Evolutionary conservation across 1,139 yeast species (phyloP).

Genomic region (Tardiomyces depauwii): DNA sequence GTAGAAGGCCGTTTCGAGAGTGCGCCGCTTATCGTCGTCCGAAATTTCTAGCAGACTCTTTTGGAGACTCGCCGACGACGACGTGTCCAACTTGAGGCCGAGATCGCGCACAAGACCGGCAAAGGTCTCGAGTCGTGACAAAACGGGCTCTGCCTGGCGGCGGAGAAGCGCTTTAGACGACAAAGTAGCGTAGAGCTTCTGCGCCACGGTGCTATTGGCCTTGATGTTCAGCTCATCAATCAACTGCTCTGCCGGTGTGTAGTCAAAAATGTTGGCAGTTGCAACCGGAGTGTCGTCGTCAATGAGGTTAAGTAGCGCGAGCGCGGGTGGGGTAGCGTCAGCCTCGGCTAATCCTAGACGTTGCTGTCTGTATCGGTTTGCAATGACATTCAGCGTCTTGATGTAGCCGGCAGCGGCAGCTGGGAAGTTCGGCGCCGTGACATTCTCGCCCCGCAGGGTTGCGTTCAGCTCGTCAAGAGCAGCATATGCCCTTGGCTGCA

Average conservation of each 20-base stretch:
- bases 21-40: constrained; percentile 55
- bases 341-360: constrained; percentile 34
- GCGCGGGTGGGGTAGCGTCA: constrained; percentile 25
- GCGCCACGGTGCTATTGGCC: constrained; percentile 81
- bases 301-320: constrained; percentile 64
- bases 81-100: constrained; percentile 53
- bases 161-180: constrained; percentile 80
- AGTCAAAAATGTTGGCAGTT: constrained; percentile 55
- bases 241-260: constrained; percentile 45
- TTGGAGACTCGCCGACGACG: constrained; percentile 62
- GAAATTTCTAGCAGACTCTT: constrained; percentile 55
- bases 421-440: background rate
- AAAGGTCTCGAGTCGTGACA: constrained; percentile 72
- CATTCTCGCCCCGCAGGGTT: constrained; percentile 11
- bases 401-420: constrained; percentile 55
- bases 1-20: constrained; percentile 67
- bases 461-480: background rate
- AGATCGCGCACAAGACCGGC: constrained; percentile 56
- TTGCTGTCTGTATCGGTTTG: constrained; percentile 63
- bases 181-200: constrained; percentile 58
- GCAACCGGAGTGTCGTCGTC: constrained; percentile 77
- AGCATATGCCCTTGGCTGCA: background rate
- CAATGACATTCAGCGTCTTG: constrained; percentile 51
- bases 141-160: constrained; percentile 77
- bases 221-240: constrained; percentile 69